Evolutionary conservation across 371 early-diverging fungal genomes (phyloP).

Genomic region (Nematocida parisii): DNA sequence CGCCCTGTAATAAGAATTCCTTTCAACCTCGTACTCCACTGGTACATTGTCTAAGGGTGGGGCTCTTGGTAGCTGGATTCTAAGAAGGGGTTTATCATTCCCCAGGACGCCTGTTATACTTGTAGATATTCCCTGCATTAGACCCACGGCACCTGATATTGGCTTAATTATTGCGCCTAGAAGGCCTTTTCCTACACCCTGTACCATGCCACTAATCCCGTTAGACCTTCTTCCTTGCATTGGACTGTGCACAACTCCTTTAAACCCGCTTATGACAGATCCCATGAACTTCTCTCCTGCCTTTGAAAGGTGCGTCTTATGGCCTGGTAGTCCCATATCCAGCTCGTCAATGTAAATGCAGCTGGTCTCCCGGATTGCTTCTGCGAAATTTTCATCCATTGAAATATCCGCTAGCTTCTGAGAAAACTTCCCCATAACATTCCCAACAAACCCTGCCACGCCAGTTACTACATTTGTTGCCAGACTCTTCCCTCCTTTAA

Average conservation of each 20-base stretch:
- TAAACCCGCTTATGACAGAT: slow-evolving; percentile 54
- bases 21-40: slow-evolving; percentile 38
- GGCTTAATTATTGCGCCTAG: slow-evolving; percentile 52
- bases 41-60: slow-evolving; percentile 27
- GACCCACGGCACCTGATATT: slow-evolving; percentile 50
- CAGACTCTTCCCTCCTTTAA: slow-evolving; percentile 55
- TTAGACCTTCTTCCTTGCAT: slow-evolving; percentile 50
- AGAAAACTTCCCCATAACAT: slow-evolving; percentile 43
- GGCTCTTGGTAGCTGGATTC: slow-evolving; percentile 53
- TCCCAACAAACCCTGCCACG: slow-evolving; percentile 46
- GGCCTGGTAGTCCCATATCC: slow-evolving; percentile 24
- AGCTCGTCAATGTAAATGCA: slow-evolving; percentile 47
- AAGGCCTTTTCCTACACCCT: slow-evolving; percentile 56
- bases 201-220: slow-evolving; percentile 53
- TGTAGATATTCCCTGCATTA: slow-evolving; percentile 43
- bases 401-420: slow-evolving; percentile 57
- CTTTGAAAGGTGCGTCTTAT: slow-evolving; percentile 52
- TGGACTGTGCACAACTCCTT: slow-evolving; percentile 53
- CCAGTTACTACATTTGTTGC: slow-evolving; percentile 55
- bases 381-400: slow-evolving; percentile 49
- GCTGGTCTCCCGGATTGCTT: slow-evolving; percentile 40
- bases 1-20: slow-evolving; percentile 51
- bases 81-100: slow-evolving; percentile 31
- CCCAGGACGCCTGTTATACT: slow-evolving; percentile 48
- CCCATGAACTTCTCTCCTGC: slow-evolving; percentile 58